A percentile compares a stretch with the other conserved stretches of the same genome.
Conservation (phyloP, 2,329 filamentous ascomycete genomes). For the Aspergillus sp. region DNA sequence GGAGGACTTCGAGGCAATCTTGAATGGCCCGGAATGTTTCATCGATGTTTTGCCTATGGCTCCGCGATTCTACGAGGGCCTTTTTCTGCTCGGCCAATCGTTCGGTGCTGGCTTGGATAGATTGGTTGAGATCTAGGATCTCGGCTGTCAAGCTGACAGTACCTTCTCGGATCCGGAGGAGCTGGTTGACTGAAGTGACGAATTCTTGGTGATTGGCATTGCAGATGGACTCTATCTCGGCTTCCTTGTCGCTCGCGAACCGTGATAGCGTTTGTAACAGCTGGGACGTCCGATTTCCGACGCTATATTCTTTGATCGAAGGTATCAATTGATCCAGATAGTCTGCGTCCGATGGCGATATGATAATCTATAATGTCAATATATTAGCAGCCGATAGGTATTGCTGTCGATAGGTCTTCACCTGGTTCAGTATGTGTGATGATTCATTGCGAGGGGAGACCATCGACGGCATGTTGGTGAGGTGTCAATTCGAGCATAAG, state of each 20-base stretch:
- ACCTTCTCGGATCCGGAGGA: constrained; percentile 87
- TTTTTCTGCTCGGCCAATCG: constrained; percentile 93
- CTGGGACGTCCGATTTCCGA: constrained; percentile 67
- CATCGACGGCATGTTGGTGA: constrained; percentile 32
- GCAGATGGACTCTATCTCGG: constrained; percentile 90
- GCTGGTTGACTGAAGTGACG: constrained; percentile 84
- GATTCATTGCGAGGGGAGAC: constrained; percentile 34
- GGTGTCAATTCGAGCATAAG: background rate
- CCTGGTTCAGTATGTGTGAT: constrained; percentile 39
- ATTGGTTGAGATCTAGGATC: constrained; percentile 88
- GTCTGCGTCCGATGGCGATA: constrained; percentile 85
- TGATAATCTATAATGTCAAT: constrained; percentile 67
- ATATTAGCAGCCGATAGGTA: constrained; percentile 8
- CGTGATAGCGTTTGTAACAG: constrained; percentile 75
- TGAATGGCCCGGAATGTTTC: constrained; percentile 85
- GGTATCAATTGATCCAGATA: constrained; percentile 96
- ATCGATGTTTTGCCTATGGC: constrained; percentile 91
- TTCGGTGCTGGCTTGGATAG: constrained; percentile 92
- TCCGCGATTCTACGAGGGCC: constrained; percentile 84
- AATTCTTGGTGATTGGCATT: constrained; percentile 97
- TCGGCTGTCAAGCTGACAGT: constrained; percentile 86
- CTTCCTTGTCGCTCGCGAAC: constrained; percentile 82
- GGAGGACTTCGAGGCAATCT: constrained; percentile 86
- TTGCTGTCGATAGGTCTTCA: constrained; percentile 8
- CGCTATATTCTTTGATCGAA: constrained; percentile 83